A percentile compares a stretch with the other conserved stretches of the same genome.
Conservation (phyloP, 164 flowering plant genomes). For the Echeveria elegans region DNA sequence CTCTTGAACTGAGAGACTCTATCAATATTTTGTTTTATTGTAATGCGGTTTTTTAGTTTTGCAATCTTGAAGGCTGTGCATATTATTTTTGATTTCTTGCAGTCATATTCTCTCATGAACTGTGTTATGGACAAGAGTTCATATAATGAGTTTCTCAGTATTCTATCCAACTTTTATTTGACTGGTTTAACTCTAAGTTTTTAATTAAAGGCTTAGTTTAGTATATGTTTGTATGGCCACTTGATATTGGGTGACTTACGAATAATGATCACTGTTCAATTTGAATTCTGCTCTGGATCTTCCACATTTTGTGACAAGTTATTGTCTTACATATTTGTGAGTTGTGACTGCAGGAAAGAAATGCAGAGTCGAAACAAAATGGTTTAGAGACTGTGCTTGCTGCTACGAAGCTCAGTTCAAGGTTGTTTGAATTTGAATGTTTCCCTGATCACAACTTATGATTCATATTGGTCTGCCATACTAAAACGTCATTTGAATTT, state of each 20-base stretch:
- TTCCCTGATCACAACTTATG: no score
- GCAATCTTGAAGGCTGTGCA: no score
- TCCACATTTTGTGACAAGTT: not conserved
- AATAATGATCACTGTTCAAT: not conserved
- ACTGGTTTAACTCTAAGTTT: not conserved
- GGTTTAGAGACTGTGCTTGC: constrained; percentile 73
- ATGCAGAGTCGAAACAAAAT: constrained; percentile 48
- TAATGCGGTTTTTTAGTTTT: no score
- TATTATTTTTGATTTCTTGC: no score
- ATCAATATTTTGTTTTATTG: no score
- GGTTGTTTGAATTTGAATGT: constrained; percentile 32
- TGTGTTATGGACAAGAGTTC: not conserved
- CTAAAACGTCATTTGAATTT: not conserved
- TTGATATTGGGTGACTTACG: not conserved
- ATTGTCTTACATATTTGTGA: not conserved
- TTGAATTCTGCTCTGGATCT: not conserved
- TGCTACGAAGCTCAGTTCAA: constrained; percentile 46
- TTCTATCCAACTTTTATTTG: no score
- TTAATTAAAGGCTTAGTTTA: no score
- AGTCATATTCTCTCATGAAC: not conserved
- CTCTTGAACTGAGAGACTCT: not conserved
- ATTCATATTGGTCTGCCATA: not conserved
- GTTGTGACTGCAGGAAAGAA: constrained; percentile 47
- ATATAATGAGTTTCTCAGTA: not conserved
- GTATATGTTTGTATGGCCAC: no score